phyloP scores from a whole-genome alignment of 192 early-diverging fungal genomes.

The Geranomyces michiganensis region DNA sequence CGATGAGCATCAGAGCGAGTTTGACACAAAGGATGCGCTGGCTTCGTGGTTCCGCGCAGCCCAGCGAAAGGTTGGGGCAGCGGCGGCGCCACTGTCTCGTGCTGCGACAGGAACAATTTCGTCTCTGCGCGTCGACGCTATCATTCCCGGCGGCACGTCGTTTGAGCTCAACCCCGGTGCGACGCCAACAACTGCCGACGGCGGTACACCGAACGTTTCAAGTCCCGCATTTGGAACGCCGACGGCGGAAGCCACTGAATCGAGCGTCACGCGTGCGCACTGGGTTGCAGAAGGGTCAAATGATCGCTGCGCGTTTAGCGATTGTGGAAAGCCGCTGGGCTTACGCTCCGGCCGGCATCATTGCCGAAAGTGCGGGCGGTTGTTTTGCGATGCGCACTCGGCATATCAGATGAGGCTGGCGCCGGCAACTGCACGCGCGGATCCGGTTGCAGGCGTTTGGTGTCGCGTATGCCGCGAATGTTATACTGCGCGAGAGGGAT shows the following conservation, averaged over 20 bases:
- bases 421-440: constrained; percentile 42
- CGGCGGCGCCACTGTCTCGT: constrained; percentile 12
- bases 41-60: constrained; percentile 48
- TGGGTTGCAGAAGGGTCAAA: constrained; percentile 42
- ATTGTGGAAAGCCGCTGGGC: constrained; percentile 47
- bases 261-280: constrained; percentile 37
- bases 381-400: constrained; percentile 53
- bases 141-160: background rate
- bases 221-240: constrained; percentile 7
- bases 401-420: constrained; percentile 47
- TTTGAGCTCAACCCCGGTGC: constrained; percentile 40
- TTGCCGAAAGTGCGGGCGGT: constrained; percentile 55
- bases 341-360: constrained; percentile 48
- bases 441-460: constrained; percentile 50
- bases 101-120: constrained; percentile 18
- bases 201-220: background rate
- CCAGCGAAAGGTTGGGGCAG: constrained; percentile 30
- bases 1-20: constrained; percentile 38
- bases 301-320: constrained; percentile 27
- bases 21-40: constrained; percentile 42
- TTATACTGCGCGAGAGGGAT: constrained; percentile 44
- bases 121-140: background rate
- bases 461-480: constrained; percentile 52
- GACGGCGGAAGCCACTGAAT: constrained; percentile 20
- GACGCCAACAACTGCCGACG: background rate